Base-by-base conservation (phyloP, 257 asterid species). In the Nicotiana attenuata region DNA sequence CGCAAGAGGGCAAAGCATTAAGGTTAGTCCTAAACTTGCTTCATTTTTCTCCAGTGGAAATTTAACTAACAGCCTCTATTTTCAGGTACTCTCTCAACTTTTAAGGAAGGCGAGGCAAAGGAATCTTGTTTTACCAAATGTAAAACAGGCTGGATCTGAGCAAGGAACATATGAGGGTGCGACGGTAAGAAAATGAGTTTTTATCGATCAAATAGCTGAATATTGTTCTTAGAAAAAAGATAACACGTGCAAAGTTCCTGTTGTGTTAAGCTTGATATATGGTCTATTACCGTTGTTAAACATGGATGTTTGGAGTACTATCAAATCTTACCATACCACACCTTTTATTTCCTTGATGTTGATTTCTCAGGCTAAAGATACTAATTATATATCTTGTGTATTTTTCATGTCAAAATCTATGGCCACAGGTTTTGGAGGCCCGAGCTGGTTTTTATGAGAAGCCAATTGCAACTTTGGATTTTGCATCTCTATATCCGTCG, bases 161-260 rank as follows among this genome's bases (percentile, higher is more conserved):
- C 98, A 92, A 87, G 99, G 99, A 89, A 88, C 97, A 10, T 96
- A 82, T 68, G 98, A 96, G 97, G 99, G 99, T 79, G 99, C 99
- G 80, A 96, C 98, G 84, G 99, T 96, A 88, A 89, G 98, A 87
- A 80, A 81, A 81, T 29, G 31, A 17, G 68, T 81, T 63, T 45
- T 87, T 41, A 80, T 75, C 26, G 64, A 83, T 71, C 88, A 55
- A 73, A 81, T 78, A 69, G 65, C 41, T 81, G 61, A 50, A 57
- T 26, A 31, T 63, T 76, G 61, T 65, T 5, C 65, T 65, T 64
- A 19, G 69, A 22, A 33, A 35, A 31, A 33, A 53, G n/a, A 29
- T 24, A 17, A 68, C 60, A 7, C 22, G 1, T 47, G 61, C 14
- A 24, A 47, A 73, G 41, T 17, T 65, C 77, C 28, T 33, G 22